These are phyloP conservation scores for Porphyra umbilicalis DNA, from an alignment of 31 red algal species.

Conservation along the genomic window DNA sequence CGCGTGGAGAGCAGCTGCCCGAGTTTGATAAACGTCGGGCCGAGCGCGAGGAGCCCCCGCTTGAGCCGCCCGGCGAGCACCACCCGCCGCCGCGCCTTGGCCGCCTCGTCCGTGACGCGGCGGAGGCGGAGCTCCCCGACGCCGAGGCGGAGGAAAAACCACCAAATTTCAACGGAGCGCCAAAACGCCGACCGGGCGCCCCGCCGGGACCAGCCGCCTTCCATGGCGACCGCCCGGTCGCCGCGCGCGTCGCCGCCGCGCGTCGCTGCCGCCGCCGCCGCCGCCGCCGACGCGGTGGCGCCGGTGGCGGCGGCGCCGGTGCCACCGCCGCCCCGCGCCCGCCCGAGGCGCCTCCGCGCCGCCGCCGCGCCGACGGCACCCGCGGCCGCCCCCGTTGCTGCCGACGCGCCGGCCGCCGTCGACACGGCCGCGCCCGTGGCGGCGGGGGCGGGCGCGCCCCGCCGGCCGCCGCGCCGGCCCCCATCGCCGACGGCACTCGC, in stretches of 20 bases:
- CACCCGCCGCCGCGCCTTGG: slow-evolving; percentile 5
- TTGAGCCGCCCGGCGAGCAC: slow-evolving; percentile 11
- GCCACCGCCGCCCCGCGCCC: no score
- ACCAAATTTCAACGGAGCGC: slow-evolving; percentile 68
- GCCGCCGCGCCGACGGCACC: background rate
- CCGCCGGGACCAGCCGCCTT: slow-evolving; percentile 32
- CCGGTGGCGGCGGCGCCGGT: background rate
- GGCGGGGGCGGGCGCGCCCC: no score
- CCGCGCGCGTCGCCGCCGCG: background rate
- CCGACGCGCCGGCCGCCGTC: no score
- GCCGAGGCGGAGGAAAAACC: slow-evolving; percentile 44
- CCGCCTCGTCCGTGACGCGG: slow-evolving; percentile 13
- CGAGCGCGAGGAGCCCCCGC: slow-evolving; percentile 41
- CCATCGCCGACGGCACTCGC: background rate
- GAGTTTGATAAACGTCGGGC: slow-evolving; percentile 96
- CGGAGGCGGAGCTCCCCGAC: slow-evolving; percentile 39
- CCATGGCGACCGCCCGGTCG: background rate
- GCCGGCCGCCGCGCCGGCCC: no score
- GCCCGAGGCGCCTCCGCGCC: no score
- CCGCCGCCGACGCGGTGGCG: background rate
- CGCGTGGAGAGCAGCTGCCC: slow-evolving; percentile 83
- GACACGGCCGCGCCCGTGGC: no score
- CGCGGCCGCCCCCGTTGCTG: background rate
- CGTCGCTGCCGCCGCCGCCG: background rate
- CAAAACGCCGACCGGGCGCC: slow-evolving; percentile 27